Base-by-base conservation (phyloP, 2,329 filamentous ascomycete genomes). In the Pyricularia sp. region DNA sequence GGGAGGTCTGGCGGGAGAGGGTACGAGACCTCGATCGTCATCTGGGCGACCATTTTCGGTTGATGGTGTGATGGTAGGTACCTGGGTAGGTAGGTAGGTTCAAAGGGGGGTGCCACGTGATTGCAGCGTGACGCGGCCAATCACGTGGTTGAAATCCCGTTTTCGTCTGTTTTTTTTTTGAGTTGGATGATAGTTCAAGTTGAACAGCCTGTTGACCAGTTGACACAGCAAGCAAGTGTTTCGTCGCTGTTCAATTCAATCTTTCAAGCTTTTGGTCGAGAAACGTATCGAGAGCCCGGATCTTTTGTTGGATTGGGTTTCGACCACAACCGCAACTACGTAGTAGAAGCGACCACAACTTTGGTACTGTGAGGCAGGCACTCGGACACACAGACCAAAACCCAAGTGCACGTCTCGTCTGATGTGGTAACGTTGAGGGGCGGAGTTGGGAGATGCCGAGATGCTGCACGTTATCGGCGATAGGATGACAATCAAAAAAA, bases 1-100 rank as follows among this genome's bases (percentile, higher is more conserved):
- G 79, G 72, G 25, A 82, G 73, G 59, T 73, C 73, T 36, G 77
- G 72, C 23, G 82, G 82, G n/a, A 84, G 75, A 14, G 82, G 79
- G 67, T 81, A 75, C 66, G 79, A 75, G 55, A 82, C 78, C 68
- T 75, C 76, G 70, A 83, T 75, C 28, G 74, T 71, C 69, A 79
- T 74, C 20, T 72, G 70, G 69, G 70, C 71, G n/a, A 75, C 73
- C 76, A 80, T 65, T 66, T 14, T 64, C 50, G 61, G 36, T 36
- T 50, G 64, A 7, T 28, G 64, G 31, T 65, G 25, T 23, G 10
- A n/a, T 23, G 14, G 2, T 58, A 2, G 58, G 7, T 23, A 25
- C 3, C n/a, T 59, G 3, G 9, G 20, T 3, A 12, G 28, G 28
- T n/a, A 10, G 9, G 20, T 3, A 12, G 28, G 28, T n/a, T 17